Evolutionary conservation across 1,139 yeast species (phyloP), one percentile per base, ranked within the genome.

Genomic region (Zygosaccharomyces sapae): DNA sequence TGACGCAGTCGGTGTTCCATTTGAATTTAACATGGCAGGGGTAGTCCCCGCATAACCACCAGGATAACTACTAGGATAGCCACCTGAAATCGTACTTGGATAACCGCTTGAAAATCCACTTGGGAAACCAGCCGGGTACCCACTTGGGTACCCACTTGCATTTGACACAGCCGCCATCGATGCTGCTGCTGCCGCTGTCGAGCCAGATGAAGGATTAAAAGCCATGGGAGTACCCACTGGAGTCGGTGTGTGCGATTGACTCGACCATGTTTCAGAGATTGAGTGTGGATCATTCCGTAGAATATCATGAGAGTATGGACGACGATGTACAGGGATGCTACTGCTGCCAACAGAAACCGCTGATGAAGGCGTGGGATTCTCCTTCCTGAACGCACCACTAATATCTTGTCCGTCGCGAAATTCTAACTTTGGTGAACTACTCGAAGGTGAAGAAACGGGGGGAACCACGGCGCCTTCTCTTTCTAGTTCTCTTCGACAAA

Each of bases 401-500:
- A 22, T 7, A 22, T 22, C 25, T 1, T 22, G 25, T 7, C 25
- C 25, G 3, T 38, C 41, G 5, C 34, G 41, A n/a, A 38, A 18
- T 10, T 38, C 41, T 22, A 27, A 7, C 5, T 29, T 37, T 13
- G 57, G 55, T 24, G 34, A 50, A 10, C 38, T 40, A 47, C 49
- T 40, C 43, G 41, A 48, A 30, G 33, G 45, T 36, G 52, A 50
- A 29, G 49, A 46, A 22, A 31, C 19, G 25, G 2, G 47, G 47
- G 10, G 43, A 24, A 5, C 33, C 44, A 7, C 46, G 38, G 12
- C 49, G 49, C 52, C 74, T 67, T 52, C 73, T 70, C 52, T 81
- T 75, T 55, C 83, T 76, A 42, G 83, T 70, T 6, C 82, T 72
- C 47, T 79, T 86, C 13, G 79, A 75, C 20, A 79, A 61, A 55